Evolutionary conservation across 2,329 filamentous ascomycete genomes (phyloP), one percentile per base, ranked within the genome.

Genomic region (Whalleya microplaca): DNA sequence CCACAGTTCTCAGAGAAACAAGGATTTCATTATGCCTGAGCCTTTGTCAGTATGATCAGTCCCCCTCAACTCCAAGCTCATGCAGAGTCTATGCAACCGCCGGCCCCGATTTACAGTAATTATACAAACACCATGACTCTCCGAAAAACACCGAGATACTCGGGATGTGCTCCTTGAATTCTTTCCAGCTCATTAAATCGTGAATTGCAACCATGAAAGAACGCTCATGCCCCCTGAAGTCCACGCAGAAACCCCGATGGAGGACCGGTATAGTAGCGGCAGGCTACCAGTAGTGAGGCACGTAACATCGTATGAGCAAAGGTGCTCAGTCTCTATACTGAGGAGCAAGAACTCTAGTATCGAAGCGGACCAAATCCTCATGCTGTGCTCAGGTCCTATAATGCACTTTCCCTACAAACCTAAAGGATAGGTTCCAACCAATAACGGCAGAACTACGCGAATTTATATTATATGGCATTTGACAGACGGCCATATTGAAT

Each of bases 21-120:
- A 37, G 14, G 8, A 37, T 37, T 12, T 37, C 32, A 16, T 37
- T 37, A 37, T 55, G 21, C 32, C 40, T 20, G 37, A 18, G 41
- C 52, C 48, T 62, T 58, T 61, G 50, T 61, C 45, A 37, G 29
- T n/a, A 45, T 23, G 43, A 29, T 19, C 12, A 42, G 50, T 29
- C 9, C 29, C 42, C 27, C 16, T 6, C 37, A 50, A 62, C 56
- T 48, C 56, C 46, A 37, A 50, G n/a, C 19, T 20, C 16, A 21
- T 45, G 18, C 27, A 42, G 14, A 12, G 20, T 21, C 21, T 20
- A 16, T 47, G 40, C 32, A 41, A 10, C 19, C 4, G 3, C 19
- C 42, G 18, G 41, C 21, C 23, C 42, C 45, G 19, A 23, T 54
- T 42, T 58, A 56, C 51, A 57, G 53, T 55, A 51, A 16, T 55